A percentile compares a stretch with the other conserved stretches of the same genome.
Evolutionary conservation across 2,329 filamentous ascomycete genomes (phyloP).

Genomic region (Trichoderma koningii): DNA sequence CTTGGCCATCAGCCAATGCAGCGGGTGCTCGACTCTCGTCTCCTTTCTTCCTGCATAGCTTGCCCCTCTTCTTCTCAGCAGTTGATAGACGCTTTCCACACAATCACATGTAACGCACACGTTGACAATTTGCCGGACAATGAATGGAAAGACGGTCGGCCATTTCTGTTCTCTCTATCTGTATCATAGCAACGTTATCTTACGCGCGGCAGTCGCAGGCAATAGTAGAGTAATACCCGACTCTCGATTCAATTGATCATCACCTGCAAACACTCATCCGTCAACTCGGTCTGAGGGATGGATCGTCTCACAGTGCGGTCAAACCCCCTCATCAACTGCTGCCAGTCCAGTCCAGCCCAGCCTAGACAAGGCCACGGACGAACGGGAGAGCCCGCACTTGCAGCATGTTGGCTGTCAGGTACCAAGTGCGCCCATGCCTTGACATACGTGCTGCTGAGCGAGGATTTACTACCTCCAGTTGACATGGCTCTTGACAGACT

Average conservation of each 20-base stretch:
- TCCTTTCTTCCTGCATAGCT: neutral
- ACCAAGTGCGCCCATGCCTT: no score
- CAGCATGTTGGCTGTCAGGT: neutral
- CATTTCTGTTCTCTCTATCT: neutral
- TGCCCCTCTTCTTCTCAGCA: neutral
- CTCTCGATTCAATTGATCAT: neutral
- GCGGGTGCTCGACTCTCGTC: neutral
- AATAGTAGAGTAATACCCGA: no score
- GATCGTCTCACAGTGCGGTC: neutral
- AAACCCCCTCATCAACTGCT: neutral
- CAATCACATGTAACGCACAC: no score
- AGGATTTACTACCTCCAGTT: neutral
- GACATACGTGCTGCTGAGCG: no score
- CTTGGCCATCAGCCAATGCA: slow-evolving; percentile 1
- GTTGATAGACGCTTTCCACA: no score
- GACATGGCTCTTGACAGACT: neutral
- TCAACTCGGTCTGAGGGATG: slow-evolving; percentile 5
- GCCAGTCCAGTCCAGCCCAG: no score
- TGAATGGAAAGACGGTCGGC: neutral
- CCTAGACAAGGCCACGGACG: neutral
- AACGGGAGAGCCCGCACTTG: slow-evolving; percentile 3
- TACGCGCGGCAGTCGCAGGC: no score
- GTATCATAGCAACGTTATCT: no score
- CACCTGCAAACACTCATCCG: neutral
- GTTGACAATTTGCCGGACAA: neutral